Evolutionary conservation across 768 basidiomycete species (phyloP).

Genomic region (Lactarius indigo): DNA sequence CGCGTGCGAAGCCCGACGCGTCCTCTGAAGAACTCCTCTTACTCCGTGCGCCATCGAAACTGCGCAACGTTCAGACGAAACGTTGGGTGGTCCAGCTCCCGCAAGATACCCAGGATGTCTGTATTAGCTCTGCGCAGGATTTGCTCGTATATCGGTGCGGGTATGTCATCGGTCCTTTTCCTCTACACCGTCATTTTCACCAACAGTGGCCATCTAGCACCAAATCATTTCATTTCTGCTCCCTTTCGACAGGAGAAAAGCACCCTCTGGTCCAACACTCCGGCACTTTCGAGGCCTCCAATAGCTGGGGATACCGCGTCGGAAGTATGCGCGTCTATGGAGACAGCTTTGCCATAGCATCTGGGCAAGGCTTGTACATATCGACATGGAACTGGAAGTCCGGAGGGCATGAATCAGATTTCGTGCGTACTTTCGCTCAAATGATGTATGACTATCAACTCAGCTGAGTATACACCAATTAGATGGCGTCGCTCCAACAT

Average conservation of each 20-base stretch:
- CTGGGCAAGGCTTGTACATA: conserved; percentile 15
- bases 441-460: neutral
- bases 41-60: conserved; percentile 12
- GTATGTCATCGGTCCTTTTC: neutral
- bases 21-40: neutral
- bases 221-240: conserved; percentile 9
- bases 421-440: neutral
- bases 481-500: conserved; percentile 7
- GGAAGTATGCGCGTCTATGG: conserved; percentile 14
- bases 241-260: neutral
- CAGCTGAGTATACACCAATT: neutral
- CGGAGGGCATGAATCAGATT: conserved; percentile 11
- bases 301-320: conserved; percentile 9
- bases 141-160: neutral
- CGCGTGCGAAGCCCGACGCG: neutral
- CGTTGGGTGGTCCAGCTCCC: conserved; percentile 1
- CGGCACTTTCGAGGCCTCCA: neutral
- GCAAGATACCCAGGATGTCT: neutral
- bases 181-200: neutral
- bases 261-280: conserved; percentile 5
- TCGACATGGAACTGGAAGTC: conserved; percentile 16
- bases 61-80: conserved; percentile 6
- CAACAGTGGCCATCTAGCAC: neutral
- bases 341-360: conserved; percentile 3
- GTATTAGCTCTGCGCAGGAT: conserved; percentile 7